Evolutionary conservation across 768 basidiomycete genomes (phyloP).

Genomic region (Mycena maculata): DNA sequence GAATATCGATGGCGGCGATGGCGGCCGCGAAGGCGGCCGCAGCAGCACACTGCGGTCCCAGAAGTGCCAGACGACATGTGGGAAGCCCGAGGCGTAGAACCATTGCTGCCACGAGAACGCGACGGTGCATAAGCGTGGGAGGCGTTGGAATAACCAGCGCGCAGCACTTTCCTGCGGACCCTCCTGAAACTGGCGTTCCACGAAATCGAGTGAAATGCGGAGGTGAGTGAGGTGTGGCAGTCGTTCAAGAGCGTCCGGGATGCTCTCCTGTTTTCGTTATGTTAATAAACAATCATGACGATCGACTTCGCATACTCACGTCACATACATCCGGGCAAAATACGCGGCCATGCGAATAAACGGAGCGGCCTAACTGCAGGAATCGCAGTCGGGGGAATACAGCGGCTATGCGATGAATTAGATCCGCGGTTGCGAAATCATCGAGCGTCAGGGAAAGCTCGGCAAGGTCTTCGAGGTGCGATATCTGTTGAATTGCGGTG

Average conservation of each 20-base stretch:
- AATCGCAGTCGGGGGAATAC: not conserved
- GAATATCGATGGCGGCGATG: not conserved
- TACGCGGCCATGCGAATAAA: too few relatives aligned
- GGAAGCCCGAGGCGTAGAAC: not conserved
- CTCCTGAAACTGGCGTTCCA: not conserved
- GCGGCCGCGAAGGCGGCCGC: slow-evolving; percentile 6
- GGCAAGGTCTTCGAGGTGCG: not conserved
- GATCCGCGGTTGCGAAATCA: not conserved
- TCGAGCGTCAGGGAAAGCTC: slow-evolving; percentile 3
- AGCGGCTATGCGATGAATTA: slow-evolving; percentile 1
- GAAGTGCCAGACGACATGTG: not conserved
- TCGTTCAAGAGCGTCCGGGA: not conserved
- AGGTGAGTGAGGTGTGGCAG: not conserved
- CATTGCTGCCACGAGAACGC: not conserved
- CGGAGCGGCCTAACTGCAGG: not conserved
- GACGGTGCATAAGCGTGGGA: not conserved
- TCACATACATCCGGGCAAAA: too few relatives aligned
- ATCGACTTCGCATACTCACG: too few relatives aligned
- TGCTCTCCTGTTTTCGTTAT: not conserved
- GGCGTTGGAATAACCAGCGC: slow-evolving; percentile 1
- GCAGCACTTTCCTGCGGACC: not conserved
- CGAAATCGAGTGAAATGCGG: slow-evolving; percentile 2
- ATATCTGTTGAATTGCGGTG: not conserved
- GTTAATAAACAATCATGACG: too few relatives aligned
- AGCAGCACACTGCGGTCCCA: slow-evolving; percentile 12